A percentile compares a stretch with the other conserved stretches of the same genome.
phyloP scores from a whole-genome alignment of 306 rosid species.

The Inga leiocalycina region DNA sequence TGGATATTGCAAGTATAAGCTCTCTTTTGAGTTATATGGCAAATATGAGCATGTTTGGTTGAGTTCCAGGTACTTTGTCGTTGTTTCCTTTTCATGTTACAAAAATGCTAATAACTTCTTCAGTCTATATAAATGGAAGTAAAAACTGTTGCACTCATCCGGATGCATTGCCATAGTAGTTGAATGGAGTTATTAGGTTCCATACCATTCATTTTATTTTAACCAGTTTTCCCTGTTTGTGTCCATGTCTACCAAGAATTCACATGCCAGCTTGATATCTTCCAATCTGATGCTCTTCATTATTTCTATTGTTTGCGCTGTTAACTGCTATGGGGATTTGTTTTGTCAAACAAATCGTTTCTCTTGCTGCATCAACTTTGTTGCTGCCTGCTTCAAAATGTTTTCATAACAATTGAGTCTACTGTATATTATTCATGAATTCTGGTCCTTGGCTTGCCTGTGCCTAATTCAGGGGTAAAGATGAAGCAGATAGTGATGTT shows the following conservation, averaged over 20 bases:
- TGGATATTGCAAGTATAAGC: conserved; percentile 95
- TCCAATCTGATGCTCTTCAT: background rate
- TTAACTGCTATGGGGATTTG: conserved; percentile 10
- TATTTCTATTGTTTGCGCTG: background rate
- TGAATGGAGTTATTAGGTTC: conserved; percentile 22
- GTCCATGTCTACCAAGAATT: conserved; percentile 9
- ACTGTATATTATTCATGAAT: conserved; percentile 29
- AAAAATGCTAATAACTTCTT: background rate
- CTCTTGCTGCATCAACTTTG: conserved; percentile 21
- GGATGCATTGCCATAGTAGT: background rate
- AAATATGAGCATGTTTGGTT: conserved; percentile 86
- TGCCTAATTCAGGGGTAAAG: conserved; percentile 61
- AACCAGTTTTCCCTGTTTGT: background rate
- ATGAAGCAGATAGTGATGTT: conserved; percentile 79
- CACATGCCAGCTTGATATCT: background rate
- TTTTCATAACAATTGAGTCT: conserved; percentile 26
- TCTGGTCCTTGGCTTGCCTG: conserved; percentile 36
- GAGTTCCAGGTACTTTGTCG: conserved; percentile 66
- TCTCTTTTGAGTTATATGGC: conserved; percentile 77
- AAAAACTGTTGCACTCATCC: conserved; percentile 22
- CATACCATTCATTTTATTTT: conserved; percentile 20
- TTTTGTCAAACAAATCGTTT: conserved; percentile 29
- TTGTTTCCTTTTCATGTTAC: background rate
- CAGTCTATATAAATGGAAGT: background rate
- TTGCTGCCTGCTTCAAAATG: conserved; percentile 11